phyloP scores from a whole-genome alignment of 768 basidiomycete species.

The Lentinula detonsa region DNA sequence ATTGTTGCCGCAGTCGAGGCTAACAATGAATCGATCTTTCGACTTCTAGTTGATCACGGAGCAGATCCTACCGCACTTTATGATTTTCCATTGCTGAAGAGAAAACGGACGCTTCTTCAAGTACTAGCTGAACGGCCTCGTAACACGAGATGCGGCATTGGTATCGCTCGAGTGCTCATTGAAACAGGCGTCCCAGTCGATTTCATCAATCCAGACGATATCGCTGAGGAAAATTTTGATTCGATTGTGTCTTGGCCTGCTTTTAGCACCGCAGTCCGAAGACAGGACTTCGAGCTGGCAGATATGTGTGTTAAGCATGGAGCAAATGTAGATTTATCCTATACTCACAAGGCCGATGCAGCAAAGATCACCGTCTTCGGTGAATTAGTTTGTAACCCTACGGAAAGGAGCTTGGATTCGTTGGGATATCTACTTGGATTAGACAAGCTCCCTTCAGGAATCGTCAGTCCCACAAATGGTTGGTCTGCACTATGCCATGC shows the following conservation, averaged over 20 bases:
- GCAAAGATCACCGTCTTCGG: conserved; percentile 1
- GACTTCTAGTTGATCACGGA: conserved; percentile 5
- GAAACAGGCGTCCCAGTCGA: conserved; percentile 7
- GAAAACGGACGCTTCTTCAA: not conserved
- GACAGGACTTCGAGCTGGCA: conserved; percentile 9
- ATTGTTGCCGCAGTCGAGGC: conserved; percentile 8
- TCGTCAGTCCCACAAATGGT: not conserved
- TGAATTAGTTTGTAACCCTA: conserved; percentile 7
- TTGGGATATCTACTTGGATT: not conserved
- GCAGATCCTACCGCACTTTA: not conserved
- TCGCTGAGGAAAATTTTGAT: not conserved
- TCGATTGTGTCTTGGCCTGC: not conserved
- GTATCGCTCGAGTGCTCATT: not conserved
- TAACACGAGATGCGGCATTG: not conserved
- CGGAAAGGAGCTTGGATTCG: conserved; percentile 4
- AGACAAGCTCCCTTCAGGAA: not conserved
- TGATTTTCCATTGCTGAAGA: not conserved
- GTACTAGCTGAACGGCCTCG: not conserved
- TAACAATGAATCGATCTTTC: conserved; percentile 6
- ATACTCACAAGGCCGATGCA: not conserved
- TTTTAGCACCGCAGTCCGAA: conserved; percentile 6
- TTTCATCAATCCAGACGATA: not conserved
- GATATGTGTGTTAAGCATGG: conserved; percentile 2
- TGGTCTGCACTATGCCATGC: conserved; percentile 1
- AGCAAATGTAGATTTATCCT: conserved; percentile 6